These are phyloP conservation scores for Venturia nashicola DNA, from an alignment of 2,329 filamentous ascomycete species.

Conservation along the genomic window DNA sequence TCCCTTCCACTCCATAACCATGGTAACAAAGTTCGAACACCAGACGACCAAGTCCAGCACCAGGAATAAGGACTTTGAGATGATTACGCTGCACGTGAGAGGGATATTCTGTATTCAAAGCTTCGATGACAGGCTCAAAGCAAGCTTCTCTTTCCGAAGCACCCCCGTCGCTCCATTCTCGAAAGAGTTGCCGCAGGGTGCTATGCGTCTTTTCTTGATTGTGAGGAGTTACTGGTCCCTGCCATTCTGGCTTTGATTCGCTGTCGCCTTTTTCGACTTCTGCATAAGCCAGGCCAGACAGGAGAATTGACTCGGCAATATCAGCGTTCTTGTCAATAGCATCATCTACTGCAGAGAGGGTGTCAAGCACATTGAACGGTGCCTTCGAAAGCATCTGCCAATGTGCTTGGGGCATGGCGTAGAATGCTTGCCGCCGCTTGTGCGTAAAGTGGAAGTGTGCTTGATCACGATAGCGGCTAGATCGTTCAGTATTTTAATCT, in stretches of 20 bases:
- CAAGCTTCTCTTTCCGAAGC: slow-evolving; percentile 60
- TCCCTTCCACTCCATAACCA: slow-evolving; percentile 72
- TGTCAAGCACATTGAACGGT: slow-evolving; percentile 73
- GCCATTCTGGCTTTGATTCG: slow-evolving; percentile 53
- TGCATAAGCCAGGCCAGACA: slow-evolving; percentile 40
- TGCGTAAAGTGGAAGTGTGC: slow-evolving; percentile 9
- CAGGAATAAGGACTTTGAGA: slow-evolving; percentile 68
- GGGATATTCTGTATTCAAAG: slow-evolving; percentile 42
- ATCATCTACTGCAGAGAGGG: slow-evolving; percentile 65
- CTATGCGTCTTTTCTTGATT: slow-evolving; percentile 88
- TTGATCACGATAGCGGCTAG: slow-evolving; percentile 7
- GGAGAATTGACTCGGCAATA: slow-evolving; percentile 66
- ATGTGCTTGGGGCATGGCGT: slow-evolving; percentile 72
- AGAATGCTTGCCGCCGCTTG: slow-evolving; percentile 70
- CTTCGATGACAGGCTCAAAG: slow-evolving; percentile 60
- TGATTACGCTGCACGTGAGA: slow-evolving; percentile 20
- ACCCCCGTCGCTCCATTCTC: slow-evolving; percentile 84
- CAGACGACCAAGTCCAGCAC: slow-evolving; percentile 75
- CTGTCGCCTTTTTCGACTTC: slow-evolving; percentile 21
- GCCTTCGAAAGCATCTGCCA: slow-evolving; percentile 70
- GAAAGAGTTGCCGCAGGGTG: slow-evolving; percentile 85
- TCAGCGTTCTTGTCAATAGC: slow-evolving; percentile 83
- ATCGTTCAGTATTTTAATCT: background rate
- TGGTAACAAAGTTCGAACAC: slow-evolving; percentile 72
- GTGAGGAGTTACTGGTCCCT: slow-evolving; percentile 51